phyloP scores from a whole-genome alignment of 2,329 filamentous ascomycete genomes.

The Alternaria triticina region DNA sequence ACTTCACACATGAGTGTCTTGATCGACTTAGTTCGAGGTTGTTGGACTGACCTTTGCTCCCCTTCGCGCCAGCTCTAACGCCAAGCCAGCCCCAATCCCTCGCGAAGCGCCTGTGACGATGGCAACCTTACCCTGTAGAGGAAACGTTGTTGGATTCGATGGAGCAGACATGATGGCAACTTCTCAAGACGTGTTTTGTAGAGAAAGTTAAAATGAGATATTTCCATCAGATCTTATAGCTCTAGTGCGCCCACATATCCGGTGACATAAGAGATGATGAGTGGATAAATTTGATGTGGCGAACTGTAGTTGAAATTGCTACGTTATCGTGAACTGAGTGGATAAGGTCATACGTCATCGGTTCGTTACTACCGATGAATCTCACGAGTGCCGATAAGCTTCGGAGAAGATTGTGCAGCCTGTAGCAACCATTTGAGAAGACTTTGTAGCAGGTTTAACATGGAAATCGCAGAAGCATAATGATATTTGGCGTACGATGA shows the following conservation, averaged over 20 bases:
- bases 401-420: conserved; percentile 1
- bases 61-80: conserved; percentile 55
- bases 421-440: neutral
- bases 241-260: neutral
- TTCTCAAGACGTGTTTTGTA: neutral
- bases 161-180: conserved; percentile 19
- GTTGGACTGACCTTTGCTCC: conserved; percentile 49
- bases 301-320: neutral
- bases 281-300: neutral
- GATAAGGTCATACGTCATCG: conserved; percentile 3
- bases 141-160: conserved; percentile 7
- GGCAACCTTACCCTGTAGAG: conserved; percentile 48
- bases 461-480: neutral
- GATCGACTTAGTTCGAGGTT: neutral
- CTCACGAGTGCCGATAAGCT: conserved; percentile 7
- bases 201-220: neutral
- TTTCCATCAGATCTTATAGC: neutral
- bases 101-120: conserved; percentile 60
- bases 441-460: neutral
- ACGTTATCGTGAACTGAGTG: neutral
- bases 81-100: conserved; percentile 58
- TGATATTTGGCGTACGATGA: neutral
- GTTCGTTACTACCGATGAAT: conserved; percentile 3
- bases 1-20: conserved; percentile 8
- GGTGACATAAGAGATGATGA: neutral